Evolutionary conservation across 2,329 filamentous ascomycete genomes (phyloP), one percentile per base, ranked within the genome.

Genomic region (Parafenestella ontariensis): DNA sequence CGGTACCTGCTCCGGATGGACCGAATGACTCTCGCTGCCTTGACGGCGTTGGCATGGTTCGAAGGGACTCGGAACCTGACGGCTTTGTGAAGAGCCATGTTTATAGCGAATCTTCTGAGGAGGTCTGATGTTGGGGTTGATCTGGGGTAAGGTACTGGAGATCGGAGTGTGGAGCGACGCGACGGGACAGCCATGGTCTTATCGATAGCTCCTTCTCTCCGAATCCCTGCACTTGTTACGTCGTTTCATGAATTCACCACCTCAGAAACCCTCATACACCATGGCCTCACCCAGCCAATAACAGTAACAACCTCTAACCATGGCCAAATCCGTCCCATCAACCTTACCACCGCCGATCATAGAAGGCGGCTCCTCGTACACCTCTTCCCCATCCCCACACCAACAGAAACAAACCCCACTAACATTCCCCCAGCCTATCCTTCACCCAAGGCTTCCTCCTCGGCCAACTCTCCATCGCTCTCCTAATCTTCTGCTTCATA

Each of bases 381-480:
- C 21, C 28, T n/a, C 2, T 20, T 33, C 31, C 42, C 34, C 43
- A n/a, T 15, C 26, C 24, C 9, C 29, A 29, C 31, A 21, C 42
- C 37, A 40, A 31, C 24, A 26, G 24, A 6, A 26, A 5, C 24
- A 3, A 54, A 57, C 65, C 57, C 66, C 64, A 36, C 65, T 70
- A 63, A 69, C 58, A 24, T 39, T 44, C 49, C 29, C 13, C 70
- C 17, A 94, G 91, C 36, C 82, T 95, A 64, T 95, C 92, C 31
- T 98, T 98, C 76, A 96, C 92, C 0, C 92, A 96, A 74, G 95
- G 95, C 24, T 89, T 99, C 65, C 87, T 99, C 44, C 83, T 98
- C 28, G 95, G 95, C 45, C 95, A 99, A 76, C 83, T 99, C 46
- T 96, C 92, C 1, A 90, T 99, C 41, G 91, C 96, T 13, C 81